Evolutionary conservation across 2,329 filamentous ascomycete species (phyloP).

Genomic region (Sporothrix euskadiensis): DNA sequence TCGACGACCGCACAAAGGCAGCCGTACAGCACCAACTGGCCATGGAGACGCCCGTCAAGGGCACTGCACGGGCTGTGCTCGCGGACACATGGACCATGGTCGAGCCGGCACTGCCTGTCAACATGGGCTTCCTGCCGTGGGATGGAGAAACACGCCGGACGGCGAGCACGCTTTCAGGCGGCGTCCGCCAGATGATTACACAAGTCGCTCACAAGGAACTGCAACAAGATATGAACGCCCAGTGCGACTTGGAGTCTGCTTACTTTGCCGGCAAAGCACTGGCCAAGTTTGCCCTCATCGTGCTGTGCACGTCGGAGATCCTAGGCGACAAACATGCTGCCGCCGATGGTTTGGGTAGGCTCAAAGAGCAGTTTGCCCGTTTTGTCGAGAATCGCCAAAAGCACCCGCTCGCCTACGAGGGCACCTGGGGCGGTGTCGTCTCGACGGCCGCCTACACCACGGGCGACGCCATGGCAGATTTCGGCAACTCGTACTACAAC

Average conservation of each 20-base stretch:
- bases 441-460: conserved; percentile 72
- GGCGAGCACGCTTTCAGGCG: conserved; percentile 49
- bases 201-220: conserved; percentile 66
- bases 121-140: conserved; percentile 81
- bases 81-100: conserved; percentile 75
- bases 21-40: conserved; percentile 53
- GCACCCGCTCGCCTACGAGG: conserved; percentile 65
- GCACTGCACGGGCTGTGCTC: conserved; percentile 69
- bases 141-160: conserved; percentile 52
- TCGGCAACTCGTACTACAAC: conserved; percentile 86
- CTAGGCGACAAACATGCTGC: conserved; percentile 59
- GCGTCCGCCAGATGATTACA: conserved; percentile 61
- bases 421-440: conserved; percentile 77
- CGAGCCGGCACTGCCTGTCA: conserved; percentile 69
- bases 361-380: conserved; percentile 66
- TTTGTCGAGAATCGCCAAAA: conserved; percentile 69
- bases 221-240: conserved; percentile 69
- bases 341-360: conserved; percentile 56
- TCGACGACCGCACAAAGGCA: conserved; percentile 59
- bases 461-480: conserved; percentile 71
- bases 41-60: conserved; percentile 83
- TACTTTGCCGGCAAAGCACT: conserved; percentile 85
- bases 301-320: conserved; percentile 66
- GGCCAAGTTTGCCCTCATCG: conserved; percentile 71
- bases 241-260: conserved; percentile 79